Evolutionary conservation across 352 stramenopile genomes (phyloP).

Genomic region (Phytophthora capsici): DNA sequence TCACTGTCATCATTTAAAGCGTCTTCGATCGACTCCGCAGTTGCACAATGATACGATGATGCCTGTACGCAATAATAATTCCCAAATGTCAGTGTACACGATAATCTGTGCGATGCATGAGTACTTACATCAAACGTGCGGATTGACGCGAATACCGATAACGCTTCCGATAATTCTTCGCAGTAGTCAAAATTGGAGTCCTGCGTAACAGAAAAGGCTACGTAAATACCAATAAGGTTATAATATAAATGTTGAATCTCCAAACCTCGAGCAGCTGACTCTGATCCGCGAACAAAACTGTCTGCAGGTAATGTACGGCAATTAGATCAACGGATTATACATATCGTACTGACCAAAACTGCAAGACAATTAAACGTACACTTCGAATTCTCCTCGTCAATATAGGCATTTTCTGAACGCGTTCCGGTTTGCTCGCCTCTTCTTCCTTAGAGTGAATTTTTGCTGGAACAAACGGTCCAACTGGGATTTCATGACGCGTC

Average conservation of each 20-base stretch:
- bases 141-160: conserved; percentile 50
- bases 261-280: conserved; percentile 37
- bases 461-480: conserved; percentile 6
- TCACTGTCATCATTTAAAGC: conserved; percentile 39
- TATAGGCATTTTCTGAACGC: conserved; percentile 9
- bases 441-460: conserved; percentile 5
- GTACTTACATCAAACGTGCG: conserved; percentile 47
- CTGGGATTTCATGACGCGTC: conserved; percentile 28
- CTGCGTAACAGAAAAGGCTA: conserved; percentile 3
- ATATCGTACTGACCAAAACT: too few species aligned
- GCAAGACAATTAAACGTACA: conserved; percentile 13
- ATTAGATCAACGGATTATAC: background rate
- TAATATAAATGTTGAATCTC: background rate
- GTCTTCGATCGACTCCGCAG: conserved; percentile 34
- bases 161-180: conserved; percentile 60
- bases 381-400: conserved; percentile 33
- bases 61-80: conserved; percentile 16
- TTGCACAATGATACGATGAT: conserved; percentile 46
- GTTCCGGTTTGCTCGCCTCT: conserved; percentile 17
- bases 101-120: background rate
- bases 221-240: background rate
- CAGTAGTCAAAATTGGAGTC: conserved; percentile 43
- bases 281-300: conserved; percentile 39
- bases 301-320: conserved; percentile 15
- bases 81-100: background rate